Evolutionary conservation across 2,329 filamentous ascomycete species (phyloP).

Genomic region (Aspergillus alliaceus): DNA sequence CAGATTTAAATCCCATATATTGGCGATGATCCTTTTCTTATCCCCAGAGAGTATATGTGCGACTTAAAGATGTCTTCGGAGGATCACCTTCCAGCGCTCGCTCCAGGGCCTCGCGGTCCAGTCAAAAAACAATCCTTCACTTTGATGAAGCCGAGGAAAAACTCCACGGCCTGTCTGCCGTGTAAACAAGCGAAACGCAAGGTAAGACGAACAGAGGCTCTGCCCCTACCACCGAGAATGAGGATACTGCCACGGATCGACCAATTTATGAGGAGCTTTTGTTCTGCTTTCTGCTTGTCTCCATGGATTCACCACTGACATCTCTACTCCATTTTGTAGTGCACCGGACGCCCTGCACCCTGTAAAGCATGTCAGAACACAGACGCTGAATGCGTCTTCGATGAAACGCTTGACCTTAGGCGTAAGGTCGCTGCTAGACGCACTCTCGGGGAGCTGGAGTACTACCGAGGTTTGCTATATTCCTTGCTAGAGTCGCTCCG

Average conservation of each 20-base stretch:
- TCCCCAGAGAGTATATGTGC: background rate
- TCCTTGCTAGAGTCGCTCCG: conserved; percentile 31
- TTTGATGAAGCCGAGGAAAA: conserved; percentile 34
- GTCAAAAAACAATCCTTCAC: conserved; percentile 17
- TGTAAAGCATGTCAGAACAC: conserved; percentile 36
- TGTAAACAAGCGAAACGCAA: conserved; percentile 41
- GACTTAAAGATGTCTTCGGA: conserved; percentile 17
- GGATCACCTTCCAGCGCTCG: conserved; percentile 27
- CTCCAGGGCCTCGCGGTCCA: conserved; percentile 24
- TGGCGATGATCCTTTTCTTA: background rate
- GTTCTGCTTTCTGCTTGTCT: background rate
- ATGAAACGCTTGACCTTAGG: conserved; percentile 35
- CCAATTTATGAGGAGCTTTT: background rate
- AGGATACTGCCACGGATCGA: background rate
- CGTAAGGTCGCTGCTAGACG: conserved; percentile 39
- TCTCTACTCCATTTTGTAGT: conserved; percentile 21
- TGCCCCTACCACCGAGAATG: background rate
- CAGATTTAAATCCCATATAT: background rate
- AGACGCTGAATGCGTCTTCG: conserved; percentile 35
- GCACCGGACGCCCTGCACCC: conserved; percentile 34
- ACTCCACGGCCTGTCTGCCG: conserved; percentile 35
- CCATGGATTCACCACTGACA: background rate
- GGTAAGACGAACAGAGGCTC: conserved; percentile 16
- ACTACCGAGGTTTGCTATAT: conserved; percentile 33
- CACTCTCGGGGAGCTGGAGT: conserved; percentile 34